Evolutionary conservation across 768 basidiomycete genomes (phyloP), one percentile per base, ranked within the genome.

Genomic region (Kondoa subrosea): DNA sequence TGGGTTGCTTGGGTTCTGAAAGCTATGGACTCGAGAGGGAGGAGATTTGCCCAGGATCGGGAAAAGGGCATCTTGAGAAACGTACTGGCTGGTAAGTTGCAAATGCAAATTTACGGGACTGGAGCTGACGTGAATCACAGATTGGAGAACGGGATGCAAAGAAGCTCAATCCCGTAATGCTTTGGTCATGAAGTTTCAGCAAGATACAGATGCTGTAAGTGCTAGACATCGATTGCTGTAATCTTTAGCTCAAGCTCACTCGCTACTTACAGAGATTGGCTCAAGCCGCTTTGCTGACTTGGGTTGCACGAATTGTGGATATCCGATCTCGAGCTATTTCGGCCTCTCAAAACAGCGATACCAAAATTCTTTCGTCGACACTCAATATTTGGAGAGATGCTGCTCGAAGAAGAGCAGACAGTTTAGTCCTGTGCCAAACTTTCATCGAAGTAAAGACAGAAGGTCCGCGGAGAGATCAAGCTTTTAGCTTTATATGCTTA

Each of bases 361-460:
- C 26, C 2, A 66, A 34, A 15, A 12, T 58, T 1, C 15, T 40
- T 4, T 4, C 12, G 21, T 26, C 32, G 17, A 56, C 34, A 2
- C 65, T 68, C 56, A 4, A 3, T 4, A 29, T 57, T n/a, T 68
- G 68, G 68, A 34, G 33, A 14, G 12, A 15, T 21, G 31, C 34
- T 25, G 26, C 40, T 25, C 66, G 40, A 17, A 16, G 34, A 31
- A 25, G 40, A 34, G 31, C 30, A 17, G 68, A 69, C 27, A 59
- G 61, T 34, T 32, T 58, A 27, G 40, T 29, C 56, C 34, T 69
- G 21, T 64, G 57, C 29, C 56, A 69, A 30, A 59, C 27, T 21
- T 69, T 69, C 58, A 57, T 31, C 3, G 68, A 69, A 25, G 66
- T 69, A 25, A 57, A 66, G 50, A 57, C 65, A 12, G 68, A 66